These are phyloP conservation scores for Eimeria tenella DNA, from an alignment of 169 alveolate species.

Conservation along the genomic window DNA sequence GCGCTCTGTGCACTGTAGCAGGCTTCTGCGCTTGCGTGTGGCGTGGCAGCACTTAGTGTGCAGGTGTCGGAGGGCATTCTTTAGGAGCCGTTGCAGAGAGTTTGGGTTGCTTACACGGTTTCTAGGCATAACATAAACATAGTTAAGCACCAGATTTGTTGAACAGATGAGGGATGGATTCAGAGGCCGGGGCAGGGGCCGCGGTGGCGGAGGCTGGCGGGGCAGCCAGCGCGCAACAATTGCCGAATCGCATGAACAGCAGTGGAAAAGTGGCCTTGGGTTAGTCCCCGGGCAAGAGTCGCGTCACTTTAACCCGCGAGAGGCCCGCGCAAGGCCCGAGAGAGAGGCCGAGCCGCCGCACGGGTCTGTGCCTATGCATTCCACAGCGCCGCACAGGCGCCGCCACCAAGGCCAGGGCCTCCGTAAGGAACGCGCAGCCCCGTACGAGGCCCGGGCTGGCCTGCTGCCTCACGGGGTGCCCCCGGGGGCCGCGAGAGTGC, in stretches of 20 bases:
- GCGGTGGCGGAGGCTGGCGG: slow-evolving; percentile 72
- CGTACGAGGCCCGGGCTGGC: slow-evolving; percentile 46
- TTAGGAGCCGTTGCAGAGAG: slow-evolving; percentile 47
- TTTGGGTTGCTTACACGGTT: slow-evolving; percentile 63
- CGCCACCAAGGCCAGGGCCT: slow-evolving; percentile 59
- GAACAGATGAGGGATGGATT: slow-evolving; percentile 70
- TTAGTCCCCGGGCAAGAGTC: slow-evolving; percentile 67
- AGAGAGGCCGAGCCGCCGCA: slow-evolving; percentile 68
- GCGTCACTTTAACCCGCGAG: slow-evolving; percentile 67
- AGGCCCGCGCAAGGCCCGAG: slow-evolving; percentile 60
- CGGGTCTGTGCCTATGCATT: slow-evolving; percentile 30
- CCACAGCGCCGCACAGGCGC: slow-evolving; percentile 47
- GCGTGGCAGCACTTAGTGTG: slow-evolving; percentile 69
- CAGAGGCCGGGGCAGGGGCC: slow-evolving; percentile 72
- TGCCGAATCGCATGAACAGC: slow-evolving; percentile 48
- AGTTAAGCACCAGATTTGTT: slow-evolving; percentile 26
- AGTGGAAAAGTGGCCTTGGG: slow-evolving; percentile 70
- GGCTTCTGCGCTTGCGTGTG: slow-evolving; percentile 60
- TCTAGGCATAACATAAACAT: slow-evolving; percentile 54
- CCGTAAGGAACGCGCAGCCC: slow-evolving; percentile 66
- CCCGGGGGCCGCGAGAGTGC: background rate
- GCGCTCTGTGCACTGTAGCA: slow-evolving; percentile 71
- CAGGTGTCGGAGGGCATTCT: slow-evolving; percentile 53
- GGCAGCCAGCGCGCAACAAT: slow-evolving; percentile 56
- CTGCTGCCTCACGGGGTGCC: slow-evolving; percentile 34